phyloP scores from a whole-genome alignment of 352 stramenopile genomes.

The Pythium aristosporum region DNA sequence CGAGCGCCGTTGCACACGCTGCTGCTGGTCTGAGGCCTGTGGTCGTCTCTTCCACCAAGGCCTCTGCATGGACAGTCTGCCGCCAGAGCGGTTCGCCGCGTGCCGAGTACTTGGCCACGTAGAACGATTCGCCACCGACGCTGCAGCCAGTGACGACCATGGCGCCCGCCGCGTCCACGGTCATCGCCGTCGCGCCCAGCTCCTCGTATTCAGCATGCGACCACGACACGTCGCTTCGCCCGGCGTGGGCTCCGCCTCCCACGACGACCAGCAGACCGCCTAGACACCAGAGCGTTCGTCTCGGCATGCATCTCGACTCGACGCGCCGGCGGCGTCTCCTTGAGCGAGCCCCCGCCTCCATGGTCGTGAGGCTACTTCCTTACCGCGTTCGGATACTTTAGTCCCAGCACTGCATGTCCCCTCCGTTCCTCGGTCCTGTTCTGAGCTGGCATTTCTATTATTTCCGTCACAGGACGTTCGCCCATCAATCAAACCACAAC shows the following conservation, averaged over 20 bases:
- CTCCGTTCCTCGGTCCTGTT: neutral
- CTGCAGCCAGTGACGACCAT: conserved; percentile 22
- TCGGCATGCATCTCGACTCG: neutral
- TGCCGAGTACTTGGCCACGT: conserved; percentile 16
- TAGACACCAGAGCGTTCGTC: conserved; percentile 3
- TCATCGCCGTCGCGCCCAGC: conserved; percentile 9
- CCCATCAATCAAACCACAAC: too few relatives aligned
- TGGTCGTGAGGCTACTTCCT: too few relatives aligned
- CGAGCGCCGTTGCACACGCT: conserved; percentile 5
- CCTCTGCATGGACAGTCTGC: neutral
- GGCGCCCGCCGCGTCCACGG: conserved; percentile 10
- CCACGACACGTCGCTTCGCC: conserved; percentile 17
- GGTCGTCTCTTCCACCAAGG: neutral
- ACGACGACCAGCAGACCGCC: neutral
- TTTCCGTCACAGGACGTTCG: neutral
- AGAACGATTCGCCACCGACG: neutral
- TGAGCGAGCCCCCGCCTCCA: neutral
- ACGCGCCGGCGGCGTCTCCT: neutral
- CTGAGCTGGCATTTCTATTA: too few relatives aligned
- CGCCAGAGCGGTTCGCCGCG: conserved; percentile 16
- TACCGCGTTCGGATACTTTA: too few relatives aligned
- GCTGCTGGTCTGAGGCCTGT: neutral
- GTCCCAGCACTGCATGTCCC: neutral
- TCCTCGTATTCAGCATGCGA: conserved; percentile 1
- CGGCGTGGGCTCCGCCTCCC: neutral